Base-by-base conservation (phyloP, 148 eudicot genomes). In the Gaultheria prostrata region DNA sequence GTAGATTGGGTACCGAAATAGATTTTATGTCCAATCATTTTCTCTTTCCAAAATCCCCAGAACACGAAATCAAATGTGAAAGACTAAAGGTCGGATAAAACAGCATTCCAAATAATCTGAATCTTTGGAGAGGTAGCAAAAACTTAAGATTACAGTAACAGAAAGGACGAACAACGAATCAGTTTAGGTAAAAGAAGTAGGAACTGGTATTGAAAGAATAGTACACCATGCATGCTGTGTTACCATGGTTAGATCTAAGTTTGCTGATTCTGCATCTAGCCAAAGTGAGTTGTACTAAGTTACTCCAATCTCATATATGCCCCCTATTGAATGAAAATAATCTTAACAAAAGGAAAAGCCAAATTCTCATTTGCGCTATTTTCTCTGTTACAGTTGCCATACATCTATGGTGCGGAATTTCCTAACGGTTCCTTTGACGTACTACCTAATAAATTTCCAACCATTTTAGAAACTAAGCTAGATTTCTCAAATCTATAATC, bases 171-270 rank as follows among this genome's bases (percentile, higher is more conserved):
- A 43, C 21, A 5, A 72, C 2, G 8, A 80, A 80, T 65, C 82
- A 80, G 24, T 61, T 79, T 26, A 30, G n/a, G n/a, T n/a, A n/a
- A n/a, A n/a, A n/a, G n/a, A n/a, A n/a, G n/a, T n/a, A 65, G 26
- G 51, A 57, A 59, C 15, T 21, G 51, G 24, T 39, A 59, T 35
- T 24, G 74, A 45, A 80, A 21, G 48, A 30, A 32, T 32, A 28
- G 18, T 7, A 54, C 11, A 35, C 45, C 30, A 80, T 65, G 35
- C 32, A 43, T 24, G 24, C n/a, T 10, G 28, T 48, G 18, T 33
- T 79, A 80, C 82, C 82, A 65, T 46, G 81, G 15, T 46, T 14
- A 46, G 49, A 61, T 6, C 69, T 33, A 33, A 50, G 39, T 77
- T 50, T 50, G 61, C 39, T 28, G 20, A 59, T 51, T 77, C 65